Evolutionary conservation across 768 basidiomycete genomes (phyloP), one percentile per base, ranked within the genome.

Genomic region (Mycena floridula): DNA sequence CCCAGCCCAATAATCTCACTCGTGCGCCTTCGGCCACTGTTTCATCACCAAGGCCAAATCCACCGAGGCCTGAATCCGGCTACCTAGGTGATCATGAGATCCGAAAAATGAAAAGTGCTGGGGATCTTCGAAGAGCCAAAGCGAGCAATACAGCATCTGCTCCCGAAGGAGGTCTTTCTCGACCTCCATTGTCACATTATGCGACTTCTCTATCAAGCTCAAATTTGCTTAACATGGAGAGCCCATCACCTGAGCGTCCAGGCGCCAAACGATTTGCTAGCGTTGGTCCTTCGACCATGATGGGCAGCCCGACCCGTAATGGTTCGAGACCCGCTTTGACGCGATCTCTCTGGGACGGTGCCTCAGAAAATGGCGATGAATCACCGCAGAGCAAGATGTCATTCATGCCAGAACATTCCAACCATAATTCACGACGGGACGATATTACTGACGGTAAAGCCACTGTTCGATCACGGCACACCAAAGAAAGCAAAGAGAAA

Each of bases 71-170:
- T 35, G 74, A 78, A 37, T 55, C 66, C 5, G 65, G 68, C 41
- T 60, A 67, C 46, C 62, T 62, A 52, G 62, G 65, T 26, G 78
- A 82, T 50, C 79, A 66, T 40, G 84, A 89, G 56, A 59, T 88
- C 36, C 78, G 86, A 48, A 82, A 78, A 59, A 89, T 90, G 88
- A 89, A 88, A 66, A 89, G 88, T 60, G 88, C 88, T 18, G 88
- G 86, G 27, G 88, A 89, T 60, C 67, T 90, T 30, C 79, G 82
- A 26, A 68, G 74, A 48, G 70, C 66, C 62, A 64, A 58, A 54
- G 54, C 61, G 15, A 60, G 58, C 50, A 46, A 59, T 35, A 59
- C 50, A 32, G 53, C 57, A 36, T 58, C 59, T 49, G 55, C 60
- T 8, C 53, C 58, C 37, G 50, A 59, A 18, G 60, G 65, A 20